Evolutionary conservation across 768 basidiomycete species (phyloP).

Genomic region (Lactarius hengduanensis): DNA sequence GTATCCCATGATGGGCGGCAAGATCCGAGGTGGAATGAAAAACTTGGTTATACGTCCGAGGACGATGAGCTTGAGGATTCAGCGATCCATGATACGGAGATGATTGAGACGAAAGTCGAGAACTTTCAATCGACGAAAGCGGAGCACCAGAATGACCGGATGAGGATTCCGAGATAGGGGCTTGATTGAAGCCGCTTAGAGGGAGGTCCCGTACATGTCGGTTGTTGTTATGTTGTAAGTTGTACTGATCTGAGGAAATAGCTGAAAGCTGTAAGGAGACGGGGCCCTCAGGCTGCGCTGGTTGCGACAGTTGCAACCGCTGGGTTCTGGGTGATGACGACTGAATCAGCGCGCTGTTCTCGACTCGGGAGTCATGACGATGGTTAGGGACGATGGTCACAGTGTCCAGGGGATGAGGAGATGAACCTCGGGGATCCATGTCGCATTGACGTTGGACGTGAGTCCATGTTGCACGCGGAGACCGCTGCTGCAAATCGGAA

Average conservation of each 20-base stretch:
- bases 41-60: conserved; percentile 61
- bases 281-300: conserved; percentile 35
- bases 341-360: conserved; percentile 50
- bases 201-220: conserved; percentile 48
- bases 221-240: conserved; percentile 32
- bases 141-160: conserved; percentile 43
- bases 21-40: conserved; percentile 66
- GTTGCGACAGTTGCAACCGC: conserved; percentile 55
- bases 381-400: conserved; percentile 18
- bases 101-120: conserved; percentile 50
- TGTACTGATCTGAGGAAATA: conserved; percentile 49
- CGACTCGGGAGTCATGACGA: conserved; percentile 18
- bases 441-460: conserved; percentile 30
- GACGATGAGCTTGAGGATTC: conserved; percentile 56
- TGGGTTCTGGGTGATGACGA: conserved; percentile 46
- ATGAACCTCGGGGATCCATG: conserved; percentile 25
- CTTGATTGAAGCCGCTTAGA: conserved; percentile 48
- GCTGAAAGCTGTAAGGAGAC: conserved; percentile 41
- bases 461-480: conserved; percentile 29
- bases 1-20: conserved; percentile 78
- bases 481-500: conserved; percentile 26
- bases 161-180: conserved; percentile 34
- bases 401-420: conserved; percentile 8
- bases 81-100: conserved; percentile 56
- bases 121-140: conserved; percentile 47